Percentiles rank a stretch among this genome's conserved stretches.
Conservation (phyloP, 768 basidiomycete species). For the Tricholoma bakamatsutake region DNA sequence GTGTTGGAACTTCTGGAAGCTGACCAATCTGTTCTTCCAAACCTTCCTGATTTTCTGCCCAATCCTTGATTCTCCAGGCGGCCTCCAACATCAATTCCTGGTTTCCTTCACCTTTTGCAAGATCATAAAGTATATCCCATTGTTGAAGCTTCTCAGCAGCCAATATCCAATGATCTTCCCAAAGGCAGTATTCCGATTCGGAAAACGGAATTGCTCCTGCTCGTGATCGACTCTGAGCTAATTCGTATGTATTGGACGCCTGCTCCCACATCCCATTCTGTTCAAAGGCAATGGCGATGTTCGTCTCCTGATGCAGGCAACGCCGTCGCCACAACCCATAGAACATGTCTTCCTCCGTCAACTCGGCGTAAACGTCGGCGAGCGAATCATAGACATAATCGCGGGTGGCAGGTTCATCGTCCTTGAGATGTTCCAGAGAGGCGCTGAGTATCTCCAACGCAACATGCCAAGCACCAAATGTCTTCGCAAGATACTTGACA, state of each 20-base stretch:
- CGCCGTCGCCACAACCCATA: constrained; percentile 95
- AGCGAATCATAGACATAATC: constrained; percentile 88
- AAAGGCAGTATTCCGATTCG: constrained; percentile 93
- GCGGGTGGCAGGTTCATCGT: constrained; percentile 72
- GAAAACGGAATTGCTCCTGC: constrained; percentile 81
- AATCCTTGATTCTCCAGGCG: constrained; percentile 92
- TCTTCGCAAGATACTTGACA: constrained; percentile 93
- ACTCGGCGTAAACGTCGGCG: constrained; percentile 91
- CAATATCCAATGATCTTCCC: constrained; percentile 99
- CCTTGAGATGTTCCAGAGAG: constrained; percentile 72
- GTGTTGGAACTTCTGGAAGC: constrained; percentile 84
- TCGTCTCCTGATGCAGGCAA: constrained; percentile 85
- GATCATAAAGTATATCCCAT: constrained; percentile 92
- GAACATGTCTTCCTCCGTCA: constrained; percentile 95
- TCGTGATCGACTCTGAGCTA: constrained; percentile 81
- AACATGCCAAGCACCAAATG: constrained; percentile 94
- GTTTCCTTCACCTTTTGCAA: constrained; percentile 84
- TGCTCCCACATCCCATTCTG: constrained; percentile 98
- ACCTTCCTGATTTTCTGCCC: constrained; percentile 72
- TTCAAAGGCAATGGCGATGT: constrained; percentile 82
- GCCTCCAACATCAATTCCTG: constrained; percentile 91
- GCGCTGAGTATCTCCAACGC: constrained; percentile 79
- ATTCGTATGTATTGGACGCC: constrained; percentile 83
- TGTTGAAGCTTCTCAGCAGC: constrained; percentile 95
- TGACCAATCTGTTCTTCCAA: constrained; percentile 78